These are phyloP conservation scores for Graphilbum sp. DNA, from an alignment of 2,329 filamentous ascomycete genomes.

Conservation along the genomic window DNA sequence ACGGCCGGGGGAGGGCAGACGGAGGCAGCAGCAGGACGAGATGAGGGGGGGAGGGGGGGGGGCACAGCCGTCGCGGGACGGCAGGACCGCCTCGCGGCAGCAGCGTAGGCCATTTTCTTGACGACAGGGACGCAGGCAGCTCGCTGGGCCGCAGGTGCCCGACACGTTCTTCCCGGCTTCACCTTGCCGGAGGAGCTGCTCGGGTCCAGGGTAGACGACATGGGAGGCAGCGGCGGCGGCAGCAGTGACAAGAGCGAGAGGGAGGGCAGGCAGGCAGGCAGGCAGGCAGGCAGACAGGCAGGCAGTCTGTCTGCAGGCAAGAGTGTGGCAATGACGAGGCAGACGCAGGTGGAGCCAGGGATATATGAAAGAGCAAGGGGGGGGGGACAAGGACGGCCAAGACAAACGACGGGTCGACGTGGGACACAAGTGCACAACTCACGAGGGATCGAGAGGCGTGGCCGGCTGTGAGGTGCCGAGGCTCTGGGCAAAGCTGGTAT, in stretches of 20 bases:
- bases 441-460: slow-evolving; percentile 48
- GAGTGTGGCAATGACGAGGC: background rate
- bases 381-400: background rate
- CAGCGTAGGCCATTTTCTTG: slow-evolving; percentile 5
- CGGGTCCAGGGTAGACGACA: slow-evolving; percentile 1
- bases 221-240: slow-evolving; percentile 1
- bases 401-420: too few relatives aligned
- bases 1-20: too few relatives aligned
- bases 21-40: slow-evolving; percentile 10
- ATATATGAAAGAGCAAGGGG: background rate
- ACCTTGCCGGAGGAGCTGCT: slow-evolving; percentile 3
- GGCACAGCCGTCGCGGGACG: background rate
- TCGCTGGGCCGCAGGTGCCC: slow-evolving; percentile 3
- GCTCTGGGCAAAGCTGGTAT: slow-evolving; percentile 51
- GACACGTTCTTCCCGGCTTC: slow-evolving; percentile 3
- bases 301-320: too few relatives aligned
- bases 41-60: too few relatives aligned
- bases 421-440: slow-evolving; percentile 24
- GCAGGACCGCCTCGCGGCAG: slow-evolving; percentile 6
- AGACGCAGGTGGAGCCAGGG: too few relatives aligned
- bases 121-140: slow-evolving; percentile 1
- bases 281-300: too few relatives aligned
- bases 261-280: too few relatives aligned
- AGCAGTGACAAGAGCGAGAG: background rate
- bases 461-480: slow-evolving; percentile 45